Percentiles rank a stretch among this genome's conserved stretches.
phyloP scores from a whole-genome alignment of 306 rosid genomes.

The Trichosanthes cucumerina region DNA sequence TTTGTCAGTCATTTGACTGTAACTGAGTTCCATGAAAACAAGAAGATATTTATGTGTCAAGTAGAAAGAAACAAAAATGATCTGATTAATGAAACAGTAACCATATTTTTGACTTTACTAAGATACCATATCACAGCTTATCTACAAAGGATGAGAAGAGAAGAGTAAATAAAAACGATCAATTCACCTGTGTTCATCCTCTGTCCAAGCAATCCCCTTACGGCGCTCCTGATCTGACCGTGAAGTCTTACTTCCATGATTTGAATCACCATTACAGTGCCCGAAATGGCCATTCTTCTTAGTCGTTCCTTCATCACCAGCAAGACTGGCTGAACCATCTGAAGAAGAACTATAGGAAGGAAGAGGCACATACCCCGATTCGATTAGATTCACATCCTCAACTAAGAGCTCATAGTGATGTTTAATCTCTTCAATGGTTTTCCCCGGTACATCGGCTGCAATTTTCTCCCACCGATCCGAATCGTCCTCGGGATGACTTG shows the following conservation, averaged over 20 bases:
- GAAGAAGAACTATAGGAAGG: conserved; percentile 74
- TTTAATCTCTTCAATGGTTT: conserved; percentile 63
- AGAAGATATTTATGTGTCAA: neutral
- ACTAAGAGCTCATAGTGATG: conserved; percentile 72
- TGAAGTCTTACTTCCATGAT: conserved; percentile 70
- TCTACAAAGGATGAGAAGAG: conserved; percentile 3
- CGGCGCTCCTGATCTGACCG: conserved; percentile 94
- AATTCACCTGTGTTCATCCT: conserved; percentile 89
- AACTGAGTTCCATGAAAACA: neutral
- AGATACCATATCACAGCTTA: neutral
- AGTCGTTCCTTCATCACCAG: conserved; percentile 64
- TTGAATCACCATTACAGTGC: conserved; percentile 43
- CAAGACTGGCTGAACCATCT: conserved; percentile 63
- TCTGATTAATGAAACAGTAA: conserved; percentile 1
- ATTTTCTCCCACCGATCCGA: conserved; percentile 90
- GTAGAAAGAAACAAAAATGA: conserved; percentile 5
- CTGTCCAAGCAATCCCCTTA: conserved; percentile 98
- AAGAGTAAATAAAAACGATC: conserved; percentile 1
- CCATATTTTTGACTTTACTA: neutral
- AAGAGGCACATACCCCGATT: conserved; percentile 76
- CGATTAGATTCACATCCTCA: conserved; percentile 69
- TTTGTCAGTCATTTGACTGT: neutral
- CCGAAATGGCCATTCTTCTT: conserved; percentile 51
- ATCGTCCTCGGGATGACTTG: conserved; percentile 55
- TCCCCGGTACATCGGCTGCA: conserved; percentile 68